Percentiles rank a stretch among this genome's conserved stretches.
These are phyloP conservation scores for Magnaporthiopsis incrustans DNA, from an alignment of 2,329 filamentous ascomycete species.

Conservation along the genomic window DNA sequence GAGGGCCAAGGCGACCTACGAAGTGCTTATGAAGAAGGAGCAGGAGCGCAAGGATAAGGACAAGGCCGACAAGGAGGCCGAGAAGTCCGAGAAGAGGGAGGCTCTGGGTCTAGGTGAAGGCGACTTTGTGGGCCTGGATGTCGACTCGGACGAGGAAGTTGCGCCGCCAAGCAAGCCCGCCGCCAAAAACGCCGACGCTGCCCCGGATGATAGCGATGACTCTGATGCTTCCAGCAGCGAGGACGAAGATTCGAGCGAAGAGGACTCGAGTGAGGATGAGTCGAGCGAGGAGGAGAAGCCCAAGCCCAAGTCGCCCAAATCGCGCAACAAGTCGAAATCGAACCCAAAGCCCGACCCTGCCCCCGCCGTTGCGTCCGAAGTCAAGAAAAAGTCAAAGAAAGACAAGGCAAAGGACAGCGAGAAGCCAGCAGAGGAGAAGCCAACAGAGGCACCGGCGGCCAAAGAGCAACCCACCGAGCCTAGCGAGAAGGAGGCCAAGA, in stretches of 20 bases:
- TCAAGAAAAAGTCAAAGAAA: constrained; percentile 3
- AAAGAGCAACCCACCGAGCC: constrained; percentile 16
- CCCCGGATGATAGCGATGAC: neutral
- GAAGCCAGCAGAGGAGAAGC: constrained; percentile 12
- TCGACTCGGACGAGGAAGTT: neutral
- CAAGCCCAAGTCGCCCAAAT: neutral
- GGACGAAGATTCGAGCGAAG: neutral
- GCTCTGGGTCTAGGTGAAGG: neutral
- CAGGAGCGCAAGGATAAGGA: neutral
- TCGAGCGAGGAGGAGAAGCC: neutral
- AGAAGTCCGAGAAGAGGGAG: neutral
- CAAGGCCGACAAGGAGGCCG: neutral
- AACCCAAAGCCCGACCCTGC: neutral
- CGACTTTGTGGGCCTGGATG: neutral
- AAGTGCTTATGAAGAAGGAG: neutral
- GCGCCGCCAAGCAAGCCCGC: no score
- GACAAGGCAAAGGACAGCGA: neutral
- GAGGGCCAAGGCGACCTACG: constrained; percentile 6
- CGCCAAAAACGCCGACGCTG: neutral
- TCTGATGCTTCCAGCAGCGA: neutral
- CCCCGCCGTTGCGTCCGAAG: neutral
- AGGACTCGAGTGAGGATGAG: neutral
- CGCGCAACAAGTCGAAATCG: neutral
- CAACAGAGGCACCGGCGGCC: constrained; percentile 9
- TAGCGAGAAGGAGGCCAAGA: constrained; percentile 14